Base-by-base conservation (phyloP, 495 filamentous ascomycete genomes). In the Penicillium crystallinum region DNA sequence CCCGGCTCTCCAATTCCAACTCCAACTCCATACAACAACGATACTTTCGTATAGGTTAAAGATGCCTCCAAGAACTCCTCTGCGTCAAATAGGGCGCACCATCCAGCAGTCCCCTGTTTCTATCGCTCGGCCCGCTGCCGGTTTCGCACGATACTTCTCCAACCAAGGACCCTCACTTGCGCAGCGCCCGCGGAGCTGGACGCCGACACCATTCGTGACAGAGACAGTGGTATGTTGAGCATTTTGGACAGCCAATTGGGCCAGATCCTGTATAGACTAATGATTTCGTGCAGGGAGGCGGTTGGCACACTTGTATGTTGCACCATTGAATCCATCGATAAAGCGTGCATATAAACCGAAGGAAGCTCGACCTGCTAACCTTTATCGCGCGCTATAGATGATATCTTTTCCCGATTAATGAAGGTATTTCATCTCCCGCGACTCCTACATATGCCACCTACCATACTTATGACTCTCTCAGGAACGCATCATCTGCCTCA, bases 401-500 rank as follows among this genome's bases (percentile, higher is more conserved):
- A 92, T 62, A 91, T 91, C 55, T 92, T 91, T 71, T 91, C 88
- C 23, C 79, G 86, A 63, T 76, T 90, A 14, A 71, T 91, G 12
- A 87, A 90, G 73, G 86, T 88, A 71, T 44, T 62, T n/a, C n/a
- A n/a, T n/a, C n/a, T n/a, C n/a, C 56, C 25, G 25, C 15, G 17
- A 12, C 10, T 9, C 40, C 14, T 5, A 36, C 4, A 17, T 14
- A 3, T 12, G 14, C 14, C 25, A 15, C 17, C 0, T 17, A 8
- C 31, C 31, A 9, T 5, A 17, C 38, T 42, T 8, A 41, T 10
- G 7, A 15, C 10, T 0, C 11, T 14, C 3, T 2, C 54, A 90
- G 83, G 93, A 98, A 76, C 90, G 93, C 52, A 97, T 98, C 65
- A 79, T 98, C 63, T 97, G 89, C 62, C 83, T 98, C 27, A 97